A percentile compares a stretch with the other conserved stretches of the same genome.
phyloP scores from a whole-genome alignment of 83 land plant species.

The Picea engelmannii region DNA sequence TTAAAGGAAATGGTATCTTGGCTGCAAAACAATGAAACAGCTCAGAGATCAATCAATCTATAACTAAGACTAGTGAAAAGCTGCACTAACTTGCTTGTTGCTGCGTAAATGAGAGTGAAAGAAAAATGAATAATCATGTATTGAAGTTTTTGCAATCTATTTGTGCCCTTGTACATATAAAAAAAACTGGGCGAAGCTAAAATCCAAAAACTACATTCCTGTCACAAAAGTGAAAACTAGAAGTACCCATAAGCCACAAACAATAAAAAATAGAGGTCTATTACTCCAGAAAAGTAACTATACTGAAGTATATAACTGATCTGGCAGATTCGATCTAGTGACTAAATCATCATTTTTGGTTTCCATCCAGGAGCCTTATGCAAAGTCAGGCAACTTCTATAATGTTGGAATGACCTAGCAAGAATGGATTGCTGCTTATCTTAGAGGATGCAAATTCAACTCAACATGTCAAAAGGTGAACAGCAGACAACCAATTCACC shows the following conservation, averaged over 20 bases:
- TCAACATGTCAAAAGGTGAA: too few species aligned
- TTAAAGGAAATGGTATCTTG: slow-evolving; percentile 94
- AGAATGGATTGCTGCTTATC: too few species aligned
- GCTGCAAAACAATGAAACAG: slow-evolving; percentile 42
- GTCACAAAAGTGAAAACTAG: neutral
- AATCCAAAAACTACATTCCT: neutral
- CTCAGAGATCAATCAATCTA: slow-evolving; percentile 1
- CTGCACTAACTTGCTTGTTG: neutral
- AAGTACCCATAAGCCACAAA: neutral
- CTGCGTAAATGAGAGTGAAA: neutral
- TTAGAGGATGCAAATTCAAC: too few species aligned
- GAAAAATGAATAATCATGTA: too few species aligned
- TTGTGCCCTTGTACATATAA: neutral
- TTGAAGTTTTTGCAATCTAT: neutral
- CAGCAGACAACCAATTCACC: too few species aligned
- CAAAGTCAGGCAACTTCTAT: too few species aligned
- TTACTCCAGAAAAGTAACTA: neutral
- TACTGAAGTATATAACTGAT: neutral
- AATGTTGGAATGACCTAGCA: too few species aligned
- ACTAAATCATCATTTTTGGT: too few species aligned
- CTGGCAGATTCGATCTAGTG: too few species aligned
- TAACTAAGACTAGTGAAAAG: neutral
- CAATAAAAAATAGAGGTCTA: neutral
- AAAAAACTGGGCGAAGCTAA: neutral
- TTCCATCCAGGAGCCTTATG: too few species aligned